Base-by-base conservation (phyloP, 23 red algal species). In the Chondrus crispus region DNA sequence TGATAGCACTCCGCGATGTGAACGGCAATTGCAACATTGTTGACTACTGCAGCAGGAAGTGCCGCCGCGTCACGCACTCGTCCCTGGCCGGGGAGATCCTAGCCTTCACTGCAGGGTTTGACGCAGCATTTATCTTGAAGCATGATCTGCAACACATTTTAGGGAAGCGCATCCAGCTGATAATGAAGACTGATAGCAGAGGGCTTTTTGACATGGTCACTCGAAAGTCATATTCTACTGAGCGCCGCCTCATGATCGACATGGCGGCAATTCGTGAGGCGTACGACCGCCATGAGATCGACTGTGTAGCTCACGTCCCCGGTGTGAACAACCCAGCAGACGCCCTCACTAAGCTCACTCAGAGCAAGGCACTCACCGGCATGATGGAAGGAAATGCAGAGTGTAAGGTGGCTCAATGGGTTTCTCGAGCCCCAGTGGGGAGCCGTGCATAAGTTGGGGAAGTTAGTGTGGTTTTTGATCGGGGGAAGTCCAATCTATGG, bases 171-270 rank as follows among this genome's bases (percentile, higher is more conserved):
- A 20, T 82, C 6, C 78, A 40, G 9, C 39, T 60, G 40, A 20
- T 22, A 7, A 36, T 60, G 48, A 35, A 41, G 19, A 82, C 78
- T 4, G 78, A 82, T 47, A 28, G 24, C 7, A 40, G 55, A 57
- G 5, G 46, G 24, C 51, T 82, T 40, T 82, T 82, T 32, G 32
- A 52, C 13, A 51, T 45, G 55, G 32, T 82, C 28, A 62, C 52
- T n/a, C 52, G 55, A 38, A 41, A 35, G 19, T 41, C 18, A 22
- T 35, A 40, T 26, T 32, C 51, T 4, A 32, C 46, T 18, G 78
- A 82, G 26, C 52, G 41, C 44, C 29, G 78, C 32, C 52, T 82
- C 5, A 36, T 82, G 78, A 82, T 82, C 28, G 78, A 82, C 28
- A 28, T 62, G 22, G 7, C n/a, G n/a, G 51, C 51, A 26, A 22